Evolutionary conservation across 768 basidiomycete species (phyloP), one percentile per base, ranked within the genome.

Genomic region (Termitomyces bulborhizus): DNA sequence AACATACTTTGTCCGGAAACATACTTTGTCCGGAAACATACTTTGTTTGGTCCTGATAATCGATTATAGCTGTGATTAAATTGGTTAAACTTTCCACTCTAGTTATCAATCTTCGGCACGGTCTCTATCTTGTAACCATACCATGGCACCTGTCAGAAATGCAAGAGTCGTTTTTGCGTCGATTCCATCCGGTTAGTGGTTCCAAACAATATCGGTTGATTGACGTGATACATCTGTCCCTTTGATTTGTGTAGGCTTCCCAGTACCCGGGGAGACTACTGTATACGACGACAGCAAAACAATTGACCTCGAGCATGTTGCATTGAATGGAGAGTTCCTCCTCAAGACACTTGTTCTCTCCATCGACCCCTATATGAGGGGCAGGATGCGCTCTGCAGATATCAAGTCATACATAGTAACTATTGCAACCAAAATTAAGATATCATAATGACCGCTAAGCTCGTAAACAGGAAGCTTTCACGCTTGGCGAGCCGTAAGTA

Each of bases 281-380:
- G 57, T 71, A 11, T 69, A 73, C 51, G 76, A 79, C 57, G 64
- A 55, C 0, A 71, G 62, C 16, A 62, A 71, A 51, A 71, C 65
- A 1, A 79, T 82, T 56, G 78, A 81, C 59, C 55, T 75, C 8
- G 76, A 77, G 1, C 69, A 53, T 37, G 69, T 72, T 0, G 61
- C 48, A 0, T 7, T 51, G 27, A 37, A 56, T 31, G 55, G 55
- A 18, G 55, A 49, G 9, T 51, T 76, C 46, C 60, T 81, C 27
- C 55, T 78, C 56, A 81, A 78, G 64, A 73, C 71, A 0, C 66
- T 80, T 13, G 66, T 69, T 5, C 59, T 81, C 15, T 74, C 74
- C 15, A 62, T 80, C 40, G 81, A 81, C 49, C 78, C 78, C 0
- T 77, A 75, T 58, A 27, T 77, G 56, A 58, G 73, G 15, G 68